These are phyloP conservation scores for Kodamaea anthophila DNA, from an alignment of 1,139 yeast species.

Conservation along the genomic window DNA sequence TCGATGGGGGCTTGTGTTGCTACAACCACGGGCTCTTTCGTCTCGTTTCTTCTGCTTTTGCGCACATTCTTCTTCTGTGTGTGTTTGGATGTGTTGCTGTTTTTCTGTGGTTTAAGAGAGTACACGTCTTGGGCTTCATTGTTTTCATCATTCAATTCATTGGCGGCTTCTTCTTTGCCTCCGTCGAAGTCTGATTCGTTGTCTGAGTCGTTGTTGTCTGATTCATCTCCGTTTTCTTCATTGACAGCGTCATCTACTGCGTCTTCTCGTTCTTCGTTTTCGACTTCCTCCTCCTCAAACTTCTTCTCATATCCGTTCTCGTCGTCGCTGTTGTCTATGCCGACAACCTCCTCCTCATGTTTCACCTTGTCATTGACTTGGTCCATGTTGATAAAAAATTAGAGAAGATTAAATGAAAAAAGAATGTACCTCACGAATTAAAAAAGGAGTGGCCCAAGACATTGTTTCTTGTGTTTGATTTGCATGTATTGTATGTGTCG, in stretches of 20 bases:
- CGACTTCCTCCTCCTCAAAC: not conserved
- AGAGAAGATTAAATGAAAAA: too few species aligned
- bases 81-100: constrained; percentile 11
- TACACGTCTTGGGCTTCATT: too few species aligned
- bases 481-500: too few species aligned
- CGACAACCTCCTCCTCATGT: constrained; percentile 5
- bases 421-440: not conserved
- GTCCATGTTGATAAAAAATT: not conserved
- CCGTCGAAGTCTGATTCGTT: constrained; percentile 15
- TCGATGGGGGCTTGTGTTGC: constrained; percentile 11
- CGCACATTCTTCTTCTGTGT: constrained; percentile 40
- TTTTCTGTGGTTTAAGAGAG: constrained; percentile 28
- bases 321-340: not conserved
- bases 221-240: constrained; percentile 1
- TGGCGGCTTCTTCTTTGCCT: too few species aligned
- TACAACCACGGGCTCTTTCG: constrained; percentile 2
- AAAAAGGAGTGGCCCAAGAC: too few species aligned
- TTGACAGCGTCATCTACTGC: not conserved
- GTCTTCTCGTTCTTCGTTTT: not conserved
- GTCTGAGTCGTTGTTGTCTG: constrained; percentile 16
- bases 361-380: constrained; percentile 9
- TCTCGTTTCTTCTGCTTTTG: constrained; percentile 14
- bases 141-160: constrained; percentile 15
- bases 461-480: too few species aligned
- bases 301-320: not conserved